These are phyloP conservation scores for Beauveria rudraprayagi DNA, from an alignment of 2,329 filamentous ascomycete species.

Conservation along the genomic window DNA sequence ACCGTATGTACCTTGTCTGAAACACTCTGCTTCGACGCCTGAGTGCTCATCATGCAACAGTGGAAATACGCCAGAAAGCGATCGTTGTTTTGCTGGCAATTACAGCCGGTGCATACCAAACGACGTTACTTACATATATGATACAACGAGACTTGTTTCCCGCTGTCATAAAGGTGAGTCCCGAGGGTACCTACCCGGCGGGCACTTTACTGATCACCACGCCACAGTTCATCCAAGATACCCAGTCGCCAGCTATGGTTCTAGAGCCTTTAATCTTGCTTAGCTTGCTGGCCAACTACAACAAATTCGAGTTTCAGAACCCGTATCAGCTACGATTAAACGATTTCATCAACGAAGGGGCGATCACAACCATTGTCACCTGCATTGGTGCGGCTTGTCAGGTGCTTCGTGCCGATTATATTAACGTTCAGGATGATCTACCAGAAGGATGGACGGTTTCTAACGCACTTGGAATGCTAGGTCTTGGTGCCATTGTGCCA, in stretches of 20 bases:
- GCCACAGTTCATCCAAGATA: slow-evolving; percentile 69
- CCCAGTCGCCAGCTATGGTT: slow-evolving; percentile 53
- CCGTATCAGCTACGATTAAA: slow-evolving; percentile 87
- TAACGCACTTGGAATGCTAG: slow-evolving; percentile 74
- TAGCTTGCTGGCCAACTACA: slow-evolving; percentile 89
- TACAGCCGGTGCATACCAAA: slow-evolving; percentile 91
- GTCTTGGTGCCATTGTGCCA: slow-evolving; percentile 66
- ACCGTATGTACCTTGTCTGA: slow-evolving; percentile 43
- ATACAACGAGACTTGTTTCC: slow-evolving; percentile 92
- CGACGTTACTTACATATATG: slow-evolving; percentile 87
- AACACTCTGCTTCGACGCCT: not conserved
- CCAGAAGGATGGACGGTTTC: slow-evolving; percentile 84
- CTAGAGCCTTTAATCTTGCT: slow-evolving; percentile 74
- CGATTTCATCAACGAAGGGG: slow-evolving; percentile 88
- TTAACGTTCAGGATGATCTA: slow-evolving; percentile 81
- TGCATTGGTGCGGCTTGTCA: slow-evolving; percentile 68
- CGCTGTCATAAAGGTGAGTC: slow-evolving; percentile 77
- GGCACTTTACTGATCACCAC: not conserved
- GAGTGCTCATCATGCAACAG: slow-evolving; percentile 32
- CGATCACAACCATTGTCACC: slow-evolving; percentile 73
- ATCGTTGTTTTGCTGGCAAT: slow-evolving; percentile 75
- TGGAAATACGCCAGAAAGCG: slow-evolving; percentile 69
- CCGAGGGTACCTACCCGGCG: not conserved
- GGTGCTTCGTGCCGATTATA: slow-evolving; percentile 62
- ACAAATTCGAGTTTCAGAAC: slow-evolving; percentile 98